Base-by-base conservation (phyloP, 306 rosid species). In the Lathyrus tuberosus region DNA sequence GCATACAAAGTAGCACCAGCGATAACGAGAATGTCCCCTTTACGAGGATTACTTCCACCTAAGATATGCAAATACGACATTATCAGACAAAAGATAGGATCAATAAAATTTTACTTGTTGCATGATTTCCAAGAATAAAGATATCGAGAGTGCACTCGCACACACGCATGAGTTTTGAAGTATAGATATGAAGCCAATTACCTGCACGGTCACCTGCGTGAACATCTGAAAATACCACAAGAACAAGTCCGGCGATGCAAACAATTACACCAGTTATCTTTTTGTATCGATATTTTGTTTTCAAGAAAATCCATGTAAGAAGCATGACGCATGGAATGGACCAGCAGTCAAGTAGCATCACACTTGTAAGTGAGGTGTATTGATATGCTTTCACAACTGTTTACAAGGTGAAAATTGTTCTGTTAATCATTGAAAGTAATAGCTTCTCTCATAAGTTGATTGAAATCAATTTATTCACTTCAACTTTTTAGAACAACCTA, bases 301-400 rank as follows among this genome's bases (percentile, higher is more conserved):
- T 94, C 79, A 94, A 86, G 95, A 94, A 94, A 77, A 94, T 1
- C 99, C 99, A 89, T 15, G 99, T 91, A 56, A 94, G 89, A 77
- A 94, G 83, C 97, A 94, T 88, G 70, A 91, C 97, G 5, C 73
- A 83, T 42, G 99, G 99, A 58, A 94, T 88, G 58, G 97, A 67
- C 99, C 99, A 94, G 84, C 97, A 91, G 81, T 94, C 99, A 48
- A 94, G 92, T 77, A 94, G 83, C 97, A 91, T 94, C 52, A 94
- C 96, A 42, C 97, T 94, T 17, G 99, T 94, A 40, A 94, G 74
- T 63, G 97, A 87, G 72, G 99, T 94, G 85, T 94, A 91, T 77
- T 94, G 97, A 81, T 94, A 94, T 16, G 99, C 96, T 89, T 88
- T 88, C 81, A 94, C 99, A 84, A 94, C 99, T 94, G 91, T 88